Evolutionary conservation across 1,139 yeast species (phyloP).

Genomic region (Kodamaea anthophila): DNA sequence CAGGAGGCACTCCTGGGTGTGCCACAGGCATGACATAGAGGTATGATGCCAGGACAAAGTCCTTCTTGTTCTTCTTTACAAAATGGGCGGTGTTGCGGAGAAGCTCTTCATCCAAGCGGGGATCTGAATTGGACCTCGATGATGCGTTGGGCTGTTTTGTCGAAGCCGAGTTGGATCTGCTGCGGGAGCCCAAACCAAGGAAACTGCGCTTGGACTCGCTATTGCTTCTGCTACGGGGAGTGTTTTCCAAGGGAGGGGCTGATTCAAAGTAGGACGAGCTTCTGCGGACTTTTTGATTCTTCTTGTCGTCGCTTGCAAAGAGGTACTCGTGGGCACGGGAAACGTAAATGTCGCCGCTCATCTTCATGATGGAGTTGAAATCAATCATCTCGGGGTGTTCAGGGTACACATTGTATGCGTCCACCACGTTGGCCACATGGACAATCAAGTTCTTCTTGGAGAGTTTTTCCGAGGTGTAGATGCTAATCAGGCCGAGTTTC

Average conservation of each 20-base stretch:
- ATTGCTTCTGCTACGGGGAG: constrained; percentile 2
- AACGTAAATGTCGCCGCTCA: constrained; percentile 45
- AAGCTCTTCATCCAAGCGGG: constrained; percentile 3
- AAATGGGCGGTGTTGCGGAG: constrained; percentile 10
- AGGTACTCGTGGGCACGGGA: constrained; percentile 34
- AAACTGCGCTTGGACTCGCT: constrained; percentile 1
- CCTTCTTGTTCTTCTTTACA: constrained; percentile 22
- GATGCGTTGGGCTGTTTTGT: constrained; percentile 3
- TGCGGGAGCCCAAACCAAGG: constrained; percentile 1
- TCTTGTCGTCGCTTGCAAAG: constrained; percentile 11
- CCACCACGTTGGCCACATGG: constrained; percentile 35
- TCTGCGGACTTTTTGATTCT: too few relatives aligned
- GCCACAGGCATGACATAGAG: constrained; percentile 47
- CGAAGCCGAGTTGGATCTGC: constrained; percentile 5
- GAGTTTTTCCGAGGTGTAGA: constrained; percentile 38
- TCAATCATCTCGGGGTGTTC: constrained; percentile 50
- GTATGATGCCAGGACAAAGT: constrained; percentile 32
- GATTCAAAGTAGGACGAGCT: constrained; percentile 7
- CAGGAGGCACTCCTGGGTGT: constrained; percentile 52
- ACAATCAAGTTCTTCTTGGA: constrained; percentile 43
- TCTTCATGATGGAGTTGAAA: constrained; percentile 45
- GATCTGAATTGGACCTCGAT: constrained; percentile 4
- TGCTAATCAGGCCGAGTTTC: constrained; percentile 42
- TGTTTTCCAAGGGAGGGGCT: constrained; percentile 4
- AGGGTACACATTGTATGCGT: constrained; percentile 48